Evolutionary conservation across 139 green algal species (phyloP), one percentile per base, ranked within the genome.

Genomic region (Chlamydomonas sp.): DNA sequence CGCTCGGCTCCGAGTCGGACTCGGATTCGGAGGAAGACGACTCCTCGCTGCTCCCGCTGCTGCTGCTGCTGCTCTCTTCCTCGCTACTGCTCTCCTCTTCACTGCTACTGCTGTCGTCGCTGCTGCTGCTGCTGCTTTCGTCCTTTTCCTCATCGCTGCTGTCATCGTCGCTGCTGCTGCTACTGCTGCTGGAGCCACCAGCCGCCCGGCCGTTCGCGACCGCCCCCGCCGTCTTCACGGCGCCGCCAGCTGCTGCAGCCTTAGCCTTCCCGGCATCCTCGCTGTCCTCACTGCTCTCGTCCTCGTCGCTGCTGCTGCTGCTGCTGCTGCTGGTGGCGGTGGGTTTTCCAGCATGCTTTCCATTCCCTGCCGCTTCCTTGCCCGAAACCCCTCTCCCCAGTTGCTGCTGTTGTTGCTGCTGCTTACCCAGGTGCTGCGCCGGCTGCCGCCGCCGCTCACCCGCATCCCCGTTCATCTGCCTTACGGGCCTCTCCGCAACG

Each of bases 1-100:
- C 31, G 31, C 31, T 49, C 31, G 31, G 31, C 31, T 49, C 31
- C 31, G 31, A 49, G 31, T 49, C 31, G 31, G 31, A 49, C 31
- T 49, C 31, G 31, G 31, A 49, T 49, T 49, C 31, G 31, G 31
- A 49, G 31, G 31, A 49, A 49, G 31, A 49, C 31, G 31, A 49
- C 31, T 73, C 18, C 2, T 71, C 78, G 16, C 72, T 15, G 8
- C 62, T 63, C 4, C 61, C 63, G 17, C 63, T 67, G 62, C 78
- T 83, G 78, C 63, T 73, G 20, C 78, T 83, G 64, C 79, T 76
- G 63, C 79, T 84, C 31, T 49, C 20, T 4, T 76, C 79, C 49
- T 76, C 79, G 12, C 63, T 12, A 3, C 62, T 7, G n/a, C n/a
- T n/a, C 9, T 74, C 63, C 58, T 85, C 80, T 17, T 85, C 80